Evolutionary conservation across 208 protist genomes (phyloP), one percentile per base, ranked within the genome.

Genomic region (Wallacemonas sp.): DNA sequence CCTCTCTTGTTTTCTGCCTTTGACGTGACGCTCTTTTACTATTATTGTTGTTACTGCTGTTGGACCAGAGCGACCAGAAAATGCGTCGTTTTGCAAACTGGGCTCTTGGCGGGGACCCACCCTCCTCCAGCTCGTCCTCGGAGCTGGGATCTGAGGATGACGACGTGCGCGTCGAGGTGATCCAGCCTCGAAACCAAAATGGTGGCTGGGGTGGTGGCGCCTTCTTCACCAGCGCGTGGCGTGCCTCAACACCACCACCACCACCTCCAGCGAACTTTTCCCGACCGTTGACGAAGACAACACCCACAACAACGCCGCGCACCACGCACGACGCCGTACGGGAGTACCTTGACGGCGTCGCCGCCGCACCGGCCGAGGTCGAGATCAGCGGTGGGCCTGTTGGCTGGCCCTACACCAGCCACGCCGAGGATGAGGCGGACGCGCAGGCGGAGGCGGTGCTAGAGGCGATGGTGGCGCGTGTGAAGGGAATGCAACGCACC

Each of bases 41-140:
- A 68, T 21, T 72, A 52, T 65, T 46, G 36, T 66, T 61, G 19
- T 56, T 38, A 55, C 34, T 75, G 64, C 30, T 48, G 17, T 70
- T 46, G 16, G 19, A 2, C 38, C 27, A 26, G 43, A 47, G 43
- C 11, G 17, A 47, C 43, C 43, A 47, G 19, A 23, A 47, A 14
- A 58, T 58, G 52, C 52, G 52, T 19, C 52, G 52, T 17, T 30
- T 58, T 24, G 52, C 32, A 5, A 58, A 41, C 30, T 58, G 52
- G 52, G 52, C 52, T 4, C 32, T 58, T 9, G 52, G 52, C 26
- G 52, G 52, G 2, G 52, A 58, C 17, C 4, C 4, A 5, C n/a
- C 44, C 19, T 49, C 44, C 6, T 49, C 44, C 14, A 41, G 29
- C 17, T 58, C 52, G 16, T 5, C 8, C n/a, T 58, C 52, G 26